Evolutionary conservation across 495 filamentous ascomycete genomes (phyloP), one percentile per base, ranked within the genome.

Genomic region (Aspergillus cristatus): DNA sequence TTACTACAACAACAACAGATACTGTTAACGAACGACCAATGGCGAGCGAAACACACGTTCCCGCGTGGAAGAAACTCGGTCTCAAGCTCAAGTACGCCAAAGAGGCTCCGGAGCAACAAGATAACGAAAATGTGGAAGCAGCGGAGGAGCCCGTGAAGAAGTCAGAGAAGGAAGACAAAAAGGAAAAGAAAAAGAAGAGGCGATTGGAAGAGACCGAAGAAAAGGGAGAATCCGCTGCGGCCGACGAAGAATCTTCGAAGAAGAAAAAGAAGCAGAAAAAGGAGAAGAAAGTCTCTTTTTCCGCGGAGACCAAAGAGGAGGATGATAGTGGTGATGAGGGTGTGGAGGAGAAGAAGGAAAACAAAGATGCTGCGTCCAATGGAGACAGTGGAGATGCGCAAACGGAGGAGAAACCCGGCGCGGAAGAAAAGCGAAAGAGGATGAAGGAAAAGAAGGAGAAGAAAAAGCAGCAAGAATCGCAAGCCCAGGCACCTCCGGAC

Each of bases 241-340:
- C 35, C 3, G 34, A 24, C 12, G 44, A 42, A 18, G 47, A 57
- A 24, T 41, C 44, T 33, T 24, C 34, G 15, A 45, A 54, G 16
- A 49, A 45, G 18, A 43, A n/a, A n/a, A n/a, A 47, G 37, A 50
- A 34, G 22, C 43, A 56, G 37, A 54, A 57, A 35, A 53, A 50
- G 39, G 60, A 54, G 36, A 93, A 90, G 59, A 80, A 81, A 1
- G 86, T 94, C 17, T 76, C 82, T 7, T 94, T 94, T 52, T 76
- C 82, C 0, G 66, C 77, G 15, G 81, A 81, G 20, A 74, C 75
- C 6, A 85, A 86, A 58, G 70, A 63, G 25, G 57, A 70, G 32
- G 75, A 81, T 48, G 75, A 69, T 13, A 62, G 67, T 33, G 70
- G 64, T 43, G 57, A 60, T 14, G 63, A 35, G 14, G 48, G 45